A percentile compares a stretch with the other conserved stretches of the same genome.
These are phyloP conservation scores for Tolypocladium amazonense DNA, from an alignment of 2,329 filamentous ascomycete genomes.

Conservation along the genomic window DNA sequence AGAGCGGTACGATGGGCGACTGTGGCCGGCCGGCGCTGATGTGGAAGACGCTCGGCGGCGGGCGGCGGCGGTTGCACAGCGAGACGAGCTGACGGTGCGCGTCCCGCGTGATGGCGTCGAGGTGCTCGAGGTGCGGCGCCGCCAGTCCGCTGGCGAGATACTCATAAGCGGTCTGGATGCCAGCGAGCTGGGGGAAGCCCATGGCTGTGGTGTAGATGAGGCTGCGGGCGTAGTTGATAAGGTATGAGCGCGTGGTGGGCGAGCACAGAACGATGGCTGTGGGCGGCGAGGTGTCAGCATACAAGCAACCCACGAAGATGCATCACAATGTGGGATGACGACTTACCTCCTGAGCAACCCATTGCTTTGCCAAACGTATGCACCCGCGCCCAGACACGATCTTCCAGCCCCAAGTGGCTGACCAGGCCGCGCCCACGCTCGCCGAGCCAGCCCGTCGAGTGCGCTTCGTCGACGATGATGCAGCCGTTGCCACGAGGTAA, in stretches of 20 bases:
- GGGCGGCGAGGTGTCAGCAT: not conserved
- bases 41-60: conserved; percentile 18
- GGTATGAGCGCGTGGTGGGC: conserved; percentile 45
- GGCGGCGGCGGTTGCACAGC: conserved; percentile 15
- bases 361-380: conserved; percentile 60
- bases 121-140: conserved; percentile 18
- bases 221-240: conserved; percentile 67
- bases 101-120: conserved; percentile 21
- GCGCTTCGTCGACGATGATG: conserved; percentile 58
- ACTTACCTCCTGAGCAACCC: conserved; percentile 57
- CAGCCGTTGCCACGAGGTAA: conserved; percentile 49
- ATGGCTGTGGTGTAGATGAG: conserved; percentile 67
- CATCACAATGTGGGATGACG: not conserved
- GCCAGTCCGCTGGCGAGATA: conserved; percentile 42
- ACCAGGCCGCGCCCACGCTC: conserved; percentile 46
- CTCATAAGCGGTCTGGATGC: conserved; percentile 46
- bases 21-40: conserved; percentile 26
- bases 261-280: conserved; percentile 51
- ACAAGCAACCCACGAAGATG: no score
- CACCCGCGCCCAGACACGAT: conserved; percentile 44
- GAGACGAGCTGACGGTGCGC: conserved; percentile 34
- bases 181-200: conserved; percentile 48
- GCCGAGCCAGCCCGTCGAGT: conserved; percentile 53
- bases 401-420: conserved; percentile 42
- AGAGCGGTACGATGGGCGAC: conserved; percentile 55